phyloP scores from a whole-genome alignment of 106 monocot species.

The Amphibolis antarctica region DNA sequence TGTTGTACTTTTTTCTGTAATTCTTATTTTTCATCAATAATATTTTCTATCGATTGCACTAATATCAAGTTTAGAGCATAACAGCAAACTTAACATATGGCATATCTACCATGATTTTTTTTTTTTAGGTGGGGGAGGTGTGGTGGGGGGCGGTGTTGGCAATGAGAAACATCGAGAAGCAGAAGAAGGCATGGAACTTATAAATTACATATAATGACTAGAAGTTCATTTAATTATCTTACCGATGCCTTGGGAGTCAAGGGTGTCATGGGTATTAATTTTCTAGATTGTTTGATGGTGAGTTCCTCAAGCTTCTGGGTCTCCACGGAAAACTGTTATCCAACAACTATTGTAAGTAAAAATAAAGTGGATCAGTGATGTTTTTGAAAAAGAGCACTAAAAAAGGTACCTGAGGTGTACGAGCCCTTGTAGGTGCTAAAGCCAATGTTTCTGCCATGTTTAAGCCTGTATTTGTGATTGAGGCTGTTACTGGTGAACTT shows the following conservation, averaged over 20 bases:
- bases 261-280: constrained; percentile 20
- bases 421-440: constrained; percentile 36
- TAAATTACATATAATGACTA: too few relatives aligned
- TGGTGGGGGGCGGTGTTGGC: too few relatives aligned
- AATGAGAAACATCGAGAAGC: too few relatives aligned
- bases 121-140: too few relatives aligned
- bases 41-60: too few relatives aligned
- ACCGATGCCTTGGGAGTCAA: constrained; percentile 14
- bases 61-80: too few relatives aligned
- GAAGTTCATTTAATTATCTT: neutral
- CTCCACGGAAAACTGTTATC: constrained; percentile 9
- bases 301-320: constrained; percentile 22
- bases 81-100: too few relatives aligned
- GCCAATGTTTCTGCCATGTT: constrained; percentile 78
- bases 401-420: constrained; percentile 9
- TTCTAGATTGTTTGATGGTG: constrained; percentile 21
- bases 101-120: too few relatives aligned
- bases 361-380: neutral
- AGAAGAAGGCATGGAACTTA: too few relatives aligned
- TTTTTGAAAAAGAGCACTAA: neutral
- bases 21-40: too few relatives aligned
- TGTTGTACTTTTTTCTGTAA: too few relatives aligned
- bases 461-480: constrained; percentile 29
- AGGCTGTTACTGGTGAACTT: constrained; percentile 2
- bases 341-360: neutral